Conservation (phyloP, 768 basidiomycete genomes). For the Dentipellis sp. region DNA sequence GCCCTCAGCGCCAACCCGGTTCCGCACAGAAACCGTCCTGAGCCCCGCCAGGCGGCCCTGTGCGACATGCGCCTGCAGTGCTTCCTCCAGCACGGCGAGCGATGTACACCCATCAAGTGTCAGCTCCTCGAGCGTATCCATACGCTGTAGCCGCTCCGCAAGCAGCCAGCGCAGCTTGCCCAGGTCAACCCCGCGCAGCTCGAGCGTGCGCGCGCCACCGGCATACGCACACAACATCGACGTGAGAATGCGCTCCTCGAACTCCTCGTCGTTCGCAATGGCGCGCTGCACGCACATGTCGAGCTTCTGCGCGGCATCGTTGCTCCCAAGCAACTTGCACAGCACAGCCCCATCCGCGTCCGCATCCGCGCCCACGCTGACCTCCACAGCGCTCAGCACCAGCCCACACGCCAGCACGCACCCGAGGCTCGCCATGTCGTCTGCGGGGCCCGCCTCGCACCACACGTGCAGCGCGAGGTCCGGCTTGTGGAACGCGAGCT, state of each 20-base stretch:
- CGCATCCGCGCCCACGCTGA: neutral
- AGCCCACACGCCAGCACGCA: neutral
- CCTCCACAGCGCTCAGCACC: neutral
- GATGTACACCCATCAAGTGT: neutral
- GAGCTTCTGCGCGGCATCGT: neutral
- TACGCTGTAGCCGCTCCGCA: neutral
- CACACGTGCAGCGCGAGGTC: neutral
- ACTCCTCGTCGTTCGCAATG: neutral
- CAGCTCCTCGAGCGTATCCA: neutral
- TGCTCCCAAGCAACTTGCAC: neutral
- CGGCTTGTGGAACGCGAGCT: neutral
- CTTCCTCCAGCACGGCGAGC: neutral
- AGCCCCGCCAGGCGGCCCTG: neutral
- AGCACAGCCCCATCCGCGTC: neutral
- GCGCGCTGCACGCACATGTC: neutral
- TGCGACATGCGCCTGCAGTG: neutral
- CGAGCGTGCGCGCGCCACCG: neutral
- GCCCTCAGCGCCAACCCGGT: too few species aligned
- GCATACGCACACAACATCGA: neutral
- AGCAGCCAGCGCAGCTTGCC: neutral
- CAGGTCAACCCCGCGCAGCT: neutral
- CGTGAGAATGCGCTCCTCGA: neutral
- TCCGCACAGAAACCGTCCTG: too few species aligned
- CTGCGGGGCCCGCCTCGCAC: neutral
- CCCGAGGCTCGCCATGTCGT: neutral